A percentile compares a stretch with the other conserved stretches of the same genome.
Conservation (phyloP, 805 yeast species). For the Candida maesae region DNA sequence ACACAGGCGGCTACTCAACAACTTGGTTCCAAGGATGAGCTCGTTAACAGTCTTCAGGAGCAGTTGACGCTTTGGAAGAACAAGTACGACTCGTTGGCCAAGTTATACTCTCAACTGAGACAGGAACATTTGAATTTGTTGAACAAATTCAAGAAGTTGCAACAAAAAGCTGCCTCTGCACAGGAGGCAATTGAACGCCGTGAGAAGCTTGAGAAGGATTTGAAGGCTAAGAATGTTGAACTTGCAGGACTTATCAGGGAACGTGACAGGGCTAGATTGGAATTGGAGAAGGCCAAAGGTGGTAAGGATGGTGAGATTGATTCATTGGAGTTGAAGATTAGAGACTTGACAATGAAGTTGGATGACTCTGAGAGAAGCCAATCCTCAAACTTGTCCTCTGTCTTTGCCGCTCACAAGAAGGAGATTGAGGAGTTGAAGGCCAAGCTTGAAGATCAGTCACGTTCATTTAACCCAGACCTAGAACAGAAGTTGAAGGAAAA, state of each 20-base stretch:
- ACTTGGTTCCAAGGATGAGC: constrained; percentile 71
- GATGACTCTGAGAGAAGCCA: constrained; percentile 59
- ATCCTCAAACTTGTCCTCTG: constrained; percentile 55
- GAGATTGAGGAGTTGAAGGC: constrained; percentile 53
- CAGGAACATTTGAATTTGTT: constrained; percentile 84
- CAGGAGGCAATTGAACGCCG: constrained; percentile 85
- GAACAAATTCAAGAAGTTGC: constrained; percentile 72
- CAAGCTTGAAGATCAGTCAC: constrained; percentile 27
- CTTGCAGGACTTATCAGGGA: constrained; percentile 86
- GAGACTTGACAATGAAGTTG: constrained; percentile 55
- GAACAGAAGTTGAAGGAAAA: constrained; percentile 53
- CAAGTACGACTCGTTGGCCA: constrained; percentile 86
- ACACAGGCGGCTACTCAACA: constrained; percentile 68
- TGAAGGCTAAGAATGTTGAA: constrained; percentile 82
- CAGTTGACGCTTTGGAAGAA: constrained; percentile 76
- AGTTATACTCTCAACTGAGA: constrained; percentile 83
- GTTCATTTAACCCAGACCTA: constrained; percentile 29
- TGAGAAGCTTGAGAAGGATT: constrained; percentile 76
- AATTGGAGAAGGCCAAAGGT: constrained; percentile 66
- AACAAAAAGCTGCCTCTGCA: constrained; percentile 83
- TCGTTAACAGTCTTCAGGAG: constrained; percentile 61
- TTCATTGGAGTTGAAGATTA: constrained; percentile 56
- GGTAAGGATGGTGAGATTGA: constrained; percentile 63
- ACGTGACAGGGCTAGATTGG: constrained; percentile 83
- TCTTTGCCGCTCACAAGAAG: constrained; percentile 57